Conservation (phyloP, 352 stramenopile species). For the Globisporangium irregulare region DNA sequence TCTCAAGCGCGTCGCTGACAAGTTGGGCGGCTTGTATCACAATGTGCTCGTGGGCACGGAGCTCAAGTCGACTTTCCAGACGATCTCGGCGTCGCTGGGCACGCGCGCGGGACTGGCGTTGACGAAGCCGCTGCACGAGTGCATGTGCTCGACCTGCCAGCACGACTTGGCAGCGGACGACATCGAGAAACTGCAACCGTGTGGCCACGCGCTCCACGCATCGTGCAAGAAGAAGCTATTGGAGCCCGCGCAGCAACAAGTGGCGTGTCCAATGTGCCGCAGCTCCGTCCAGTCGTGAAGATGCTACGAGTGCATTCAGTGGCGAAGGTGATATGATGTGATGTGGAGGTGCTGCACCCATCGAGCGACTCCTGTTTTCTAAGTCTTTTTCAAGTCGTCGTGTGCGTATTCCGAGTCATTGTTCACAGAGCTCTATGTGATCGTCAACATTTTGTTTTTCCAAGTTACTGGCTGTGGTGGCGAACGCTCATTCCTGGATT, state of each 20-base stretch:
- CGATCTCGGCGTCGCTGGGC: conserved; percentile 65
- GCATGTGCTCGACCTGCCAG: not conserved
- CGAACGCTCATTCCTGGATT: no score
- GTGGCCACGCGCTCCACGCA: not conserved
- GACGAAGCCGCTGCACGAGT: conserved; percentile 47
- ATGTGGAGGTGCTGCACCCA: no score
- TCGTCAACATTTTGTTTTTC: no score
- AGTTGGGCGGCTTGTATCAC: conserved; percentile 49
- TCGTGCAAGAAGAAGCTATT: not conserved
- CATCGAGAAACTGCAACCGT: not conserved
- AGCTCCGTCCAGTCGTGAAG: not conserved
- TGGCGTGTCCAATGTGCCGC: not conserved
- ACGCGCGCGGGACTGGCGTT: conserved; percentile 51
- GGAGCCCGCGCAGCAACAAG: not conserved
- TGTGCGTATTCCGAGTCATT: no score
- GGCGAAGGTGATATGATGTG: no score
- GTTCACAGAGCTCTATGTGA: no score
- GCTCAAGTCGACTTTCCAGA: conserved; percentile 63
- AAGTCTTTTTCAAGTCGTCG: no score
- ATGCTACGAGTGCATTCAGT: no score
- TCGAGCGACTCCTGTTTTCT: no score
- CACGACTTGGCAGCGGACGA: not conserved
- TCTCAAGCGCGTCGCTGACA: conserved; percentile 46
- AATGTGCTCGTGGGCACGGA: conserved; percentile 58
- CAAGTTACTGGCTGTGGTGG: no score